Evolutionary conservation across 176 grass and related monocot genomes (phyloP).

Genomic region (Musa itinerans): DNA sequence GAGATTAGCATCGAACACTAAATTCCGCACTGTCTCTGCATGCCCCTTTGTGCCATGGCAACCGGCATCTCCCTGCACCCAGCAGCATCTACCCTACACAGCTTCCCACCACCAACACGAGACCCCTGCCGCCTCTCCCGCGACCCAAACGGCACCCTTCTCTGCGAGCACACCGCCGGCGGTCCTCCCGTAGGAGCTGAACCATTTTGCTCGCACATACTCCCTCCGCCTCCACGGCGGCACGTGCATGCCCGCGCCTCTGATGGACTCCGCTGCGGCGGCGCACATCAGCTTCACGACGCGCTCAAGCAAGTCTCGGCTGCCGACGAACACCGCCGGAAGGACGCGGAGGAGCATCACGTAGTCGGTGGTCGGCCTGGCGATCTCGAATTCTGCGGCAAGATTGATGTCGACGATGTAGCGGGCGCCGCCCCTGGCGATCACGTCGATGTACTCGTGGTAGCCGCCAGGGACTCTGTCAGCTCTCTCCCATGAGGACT

Average conservation of each 20-base stretch:
- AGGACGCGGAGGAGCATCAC: too few species aligned
- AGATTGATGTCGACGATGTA: slow-evolving; percentile 64
- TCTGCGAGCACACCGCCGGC: too few species aligned
- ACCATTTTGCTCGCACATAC: too few species aligned
- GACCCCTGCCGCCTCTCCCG: too few species aligned
- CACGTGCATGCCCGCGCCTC: slow-evolving; percentile 41
- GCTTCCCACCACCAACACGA: too few species aligned
- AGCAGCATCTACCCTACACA: slow-evolving; percentile 4
- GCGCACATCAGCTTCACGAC: background rate
- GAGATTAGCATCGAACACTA: too few species aligned
- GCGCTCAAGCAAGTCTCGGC: too few species aligned
- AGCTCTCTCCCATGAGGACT: slow-evolving; percentile 42
- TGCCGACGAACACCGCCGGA: too few species aligned
- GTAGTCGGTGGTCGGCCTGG: too few species aligned
- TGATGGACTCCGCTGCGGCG: slow-evolving; percentile 49
- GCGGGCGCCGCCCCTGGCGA: background rate
- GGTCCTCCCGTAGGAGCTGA: too few species aligned
- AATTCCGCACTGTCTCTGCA: background rate
- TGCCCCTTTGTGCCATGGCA: background rate
- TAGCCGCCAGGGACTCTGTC: slow-evolving; percentile 21
- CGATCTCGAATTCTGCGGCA: slow-evolving; percentile 26
- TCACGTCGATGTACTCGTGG: slow-evolving; percentile 54
- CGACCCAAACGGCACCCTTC: too few species aligned
- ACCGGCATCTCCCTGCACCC: slow-evolving; percentile 12
- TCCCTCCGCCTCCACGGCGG: too few species aligned